Evolutionary conservation across 192 early-diverging fungal genomes (phyloP).

Genomic region (Coemansia sp.): DNA sequence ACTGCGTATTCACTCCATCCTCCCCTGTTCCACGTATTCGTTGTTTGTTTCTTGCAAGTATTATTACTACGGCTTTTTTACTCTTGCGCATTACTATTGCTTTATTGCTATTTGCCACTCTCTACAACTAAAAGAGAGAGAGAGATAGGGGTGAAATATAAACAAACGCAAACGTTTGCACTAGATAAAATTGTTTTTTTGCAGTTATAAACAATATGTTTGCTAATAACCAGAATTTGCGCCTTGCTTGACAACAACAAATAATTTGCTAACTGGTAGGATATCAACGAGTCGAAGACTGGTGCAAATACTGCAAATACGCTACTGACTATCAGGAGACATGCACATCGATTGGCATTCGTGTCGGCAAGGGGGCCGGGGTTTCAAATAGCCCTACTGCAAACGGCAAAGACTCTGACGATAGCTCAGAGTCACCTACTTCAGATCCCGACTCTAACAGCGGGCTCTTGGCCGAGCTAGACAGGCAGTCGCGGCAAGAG

Average conservation of each 20-base stretch:
- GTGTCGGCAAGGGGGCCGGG: slow-evolving; percentile 2
- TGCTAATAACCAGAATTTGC: too few relatives aligned
- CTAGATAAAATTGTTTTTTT: too few relatives aligned
- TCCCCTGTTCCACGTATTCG: neutral
- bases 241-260: too few relatives aligned
- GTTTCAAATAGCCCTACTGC: neutral
- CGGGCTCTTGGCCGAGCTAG: slow-evolving; percentile 20
- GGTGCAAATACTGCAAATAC: slow-evolving; percentile 52
- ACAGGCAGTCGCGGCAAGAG: slow-evolving; percentile 38
- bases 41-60: neutral
- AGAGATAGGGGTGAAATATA: too few relatives aligned
- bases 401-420: neutral
- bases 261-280: too few relatives aligned
- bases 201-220: too few relatives aligned
- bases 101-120: too few relatives aligned
- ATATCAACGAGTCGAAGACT: slow-evolving; percentile 53
- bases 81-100: too few relatives aligned
- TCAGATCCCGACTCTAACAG: neutral
- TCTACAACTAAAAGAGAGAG: too few relatives aligned
- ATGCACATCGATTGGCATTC: slow-evolving; percentile 39
- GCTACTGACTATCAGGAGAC: slow-evolving; percentile 35
- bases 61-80: too few relatives aligned
- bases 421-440: slow-evolving; percentile 4
- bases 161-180: too few relatives aligned
- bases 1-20: slow-evolving; percentile 3